Conservation (phyloP, 257 asterid genomes). For the Solanum sejunctum region DNA sequence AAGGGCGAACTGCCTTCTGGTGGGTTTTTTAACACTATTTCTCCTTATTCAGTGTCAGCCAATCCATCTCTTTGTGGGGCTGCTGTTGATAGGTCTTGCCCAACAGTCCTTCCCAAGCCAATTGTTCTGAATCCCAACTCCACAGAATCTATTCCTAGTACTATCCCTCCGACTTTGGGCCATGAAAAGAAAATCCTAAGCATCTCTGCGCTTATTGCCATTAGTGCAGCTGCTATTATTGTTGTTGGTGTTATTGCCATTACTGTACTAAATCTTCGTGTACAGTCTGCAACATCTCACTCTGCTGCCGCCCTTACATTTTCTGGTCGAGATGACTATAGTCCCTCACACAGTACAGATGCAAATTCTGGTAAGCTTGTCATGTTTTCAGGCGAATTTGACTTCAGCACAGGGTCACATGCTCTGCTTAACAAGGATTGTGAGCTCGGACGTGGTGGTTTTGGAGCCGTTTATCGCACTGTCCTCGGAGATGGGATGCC, state of each 20-base stretch:
- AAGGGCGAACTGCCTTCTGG: constrained; percentile 77
- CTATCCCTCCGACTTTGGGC: constrained; percentile 27
- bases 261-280: constrained; percentile 70
- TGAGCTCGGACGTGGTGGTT: constrained; percentile 91
- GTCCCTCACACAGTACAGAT: constrained; percentile 47
- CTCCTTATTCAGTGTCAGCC: constrained; percentile 52
- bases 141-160: constrained; percentile 37
- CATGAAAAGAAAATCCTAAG: constrained; percentile 69
- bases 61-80: constrained; percentile 88
- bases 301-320: constrained; percentile 51
- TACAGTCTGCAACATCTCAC: constrained; percentile 43
- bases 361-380: constrained; percentile 78
- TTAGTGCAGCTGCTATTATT: constrained; percentile 73
- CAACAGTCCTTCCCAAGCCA: constrained; percentile 68
- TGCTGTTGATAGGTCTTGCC: constrained; percentile 45
- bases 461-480: constrained; percentile 76
- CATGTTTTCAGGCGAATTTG: constrained; percentile 74
- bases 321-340: constrained; percentile 59
- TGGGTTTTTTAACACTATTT: constrained; percentile 64
- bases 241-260: constrained; percentile 75
- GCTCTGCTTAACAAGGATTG: constrained; percentile 82
- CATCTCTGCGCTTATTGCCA: constrained; percentile 82
- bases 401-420: constrained; percentile 64
- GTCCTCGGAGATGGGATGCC: constrained; percentile 55
- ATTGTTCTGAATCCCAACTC: constrained; percentile 79